Conservation (phyloP, 73 alveolate genomes). For the Paramecium pentaurelia region DNA sequence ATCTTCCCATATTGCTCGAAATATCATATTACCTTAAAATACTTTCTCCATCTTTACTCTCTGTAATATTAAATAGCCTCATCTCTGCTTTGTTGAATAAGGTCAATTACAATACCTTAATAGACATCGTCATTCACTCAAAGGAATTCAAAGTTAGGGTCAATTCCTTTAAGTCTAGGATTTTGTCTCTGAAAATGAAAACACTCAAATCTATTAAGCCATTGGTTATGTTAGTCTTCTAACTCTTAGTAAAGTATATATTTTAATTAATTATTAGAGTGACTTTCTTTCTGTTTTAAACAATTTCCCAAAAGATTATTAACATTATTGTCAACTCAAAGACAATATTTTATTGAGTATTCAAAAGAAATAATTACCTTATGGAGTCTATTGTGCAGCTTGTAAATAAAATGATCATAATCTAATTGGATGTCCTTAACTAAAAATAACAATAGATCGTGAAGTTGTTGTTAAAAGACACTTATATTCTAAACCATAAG, state of each 20-base stretch:
- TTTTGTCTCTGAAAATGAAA: neutral
- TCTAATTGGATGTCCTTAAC: neutral
- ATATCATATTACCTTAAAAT: neutral
- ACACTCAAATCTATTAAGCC: neutral
- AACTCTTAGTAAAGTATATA: neutral
- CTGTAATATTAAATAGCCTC: neutral
- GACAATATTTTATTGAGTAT: neutral
- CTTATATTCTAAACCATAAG: neutral
- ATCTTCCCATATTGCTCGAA: neutral
- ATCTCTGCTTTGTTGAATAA: neutral
- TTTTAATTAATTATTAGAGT: neutral
- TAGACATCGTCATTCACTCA: neutral
- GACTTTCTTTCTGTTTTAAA: neutral
- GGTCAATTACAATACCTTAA: neutral
- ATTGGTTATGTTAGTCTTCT: conserved; percentile 32
- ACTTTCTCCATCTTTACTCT: conserved; percentile 9
- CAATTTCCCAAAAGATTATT: conserved; percentile 5
- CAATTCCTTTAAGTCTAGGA: neutral
- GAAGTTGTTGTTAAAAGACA: neutral
- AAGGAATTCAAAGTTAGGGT: neutral
- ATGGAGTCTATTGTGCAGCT: neutral
- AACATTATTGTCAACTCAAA: neutral
- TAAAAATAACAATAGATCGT: neutral
- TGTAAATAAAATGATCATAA: neutral
- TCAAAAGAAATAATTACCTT: neutral